A percentile compares a stretch with the other conserved stretches of the same genome.
Conservation (phyloP, 108 stramenopile species). For the Nitzschia palea region DNA sequence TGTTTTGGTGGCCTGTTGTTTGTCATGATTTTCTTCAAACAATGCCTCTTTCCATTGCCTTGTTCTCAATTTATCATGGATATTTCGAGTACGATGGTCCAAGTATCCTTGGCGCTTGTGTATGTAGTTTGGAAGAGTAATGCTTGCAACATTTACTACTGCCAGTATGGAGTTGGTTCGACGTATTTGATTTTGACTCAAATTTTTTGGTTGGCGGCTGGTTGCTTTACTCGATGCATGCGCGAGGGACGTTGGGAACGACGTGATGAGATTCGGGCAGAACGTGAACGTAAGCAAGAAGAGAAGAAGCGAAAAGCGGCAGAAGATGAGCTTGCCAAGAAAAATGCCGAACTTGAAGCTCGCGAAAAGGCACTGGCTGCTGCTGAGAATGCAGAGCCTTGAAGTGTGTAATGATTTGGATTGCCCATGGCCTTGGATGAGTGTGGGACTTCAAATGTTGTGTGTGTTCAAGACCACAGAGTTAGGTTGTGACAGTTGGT, state of each 20-base stretch:
- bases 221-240: constrained; percentile 34
- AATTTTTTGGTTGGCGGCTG: constrained; percentile 16
- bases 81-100: constrained; percentile 3
- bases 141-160: constrained; percentile 7
- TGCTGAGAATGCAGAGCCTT: too few relatives aligned
- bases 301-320: not conserved
- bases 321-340: not conserved
- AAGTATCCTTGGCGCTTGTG: constrained; percentile 22
- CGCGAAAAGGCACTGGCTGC: not conserved
- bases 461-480: too few relatives aligned
- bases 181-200: constrained; percentile 17
- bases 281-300: not conserved
- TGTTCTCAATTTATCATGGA: constrained; percentile 24
- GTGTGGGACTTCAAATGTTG: too few relatives aligned
- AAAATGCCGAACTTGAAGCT: not conserved
- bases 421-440: too few relatives aligned
- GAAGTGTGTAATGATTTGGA: too few relatives aligned
- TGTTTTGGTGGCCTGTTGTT: constrained; percentile 26
- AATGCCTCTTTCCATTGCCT: constrained; percentile 33
- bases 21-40: constrained; percentile 32
- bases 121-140: constrained; percentile 6
- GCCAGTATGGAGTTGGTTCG: constrained; percentile 7
- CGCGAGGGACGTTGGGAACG: constrained; percentile 20
- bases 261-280: not conserved
- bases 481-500: too few relatives aligned